Percentiles rank a stretch among this genome's conserved stretches.
phyloP scores from a whole-genome alignment of 148 eudicot species.

The Polygonum aviculare region DNA sequence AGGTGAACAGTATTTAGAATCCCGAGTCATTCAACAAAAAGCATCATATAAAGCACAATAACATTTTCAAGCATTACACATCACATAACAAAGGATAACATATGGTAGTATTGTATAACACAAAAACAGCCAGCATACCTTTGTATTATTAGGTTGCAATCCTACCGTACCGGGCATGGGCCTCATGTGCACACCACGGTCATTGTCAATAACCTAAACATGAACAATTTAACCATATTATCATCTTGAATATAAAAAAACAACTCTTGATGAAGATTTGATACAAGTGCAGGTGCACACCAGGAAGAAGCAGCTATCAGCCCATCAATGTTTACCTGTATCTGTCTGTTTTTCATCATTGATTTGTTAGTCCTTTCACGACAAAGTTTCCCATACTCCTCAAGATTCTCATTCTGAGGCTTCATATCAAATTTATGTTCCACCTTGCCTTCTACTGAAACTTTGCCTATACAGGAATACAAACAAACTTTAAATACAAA shows the following conservation, averaged over 20 bases:
- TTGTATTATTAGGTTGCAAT: conserved; percentile 43
- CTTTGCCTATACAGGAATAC: conserved; percentile 40
- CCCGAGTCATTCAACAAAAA: neutral
- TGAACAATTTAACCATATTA: conserved; percentile 1
- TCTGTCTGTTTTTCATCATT: conserved; percentile 89
- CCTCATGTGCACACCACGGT: conserved; percentile 89
- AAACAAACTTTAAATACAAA: neutral
- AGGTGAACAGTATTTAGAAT: neutral
- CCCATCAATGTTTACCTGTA: conserved; percentile 35
- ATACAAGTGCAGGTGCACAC: neutral
- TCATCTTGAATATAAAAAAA: neutral
- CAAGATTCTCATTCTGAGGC: conserved; percentile 78
- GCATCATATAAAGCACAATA: neutral
- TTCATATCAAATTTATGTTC: conserved; percentile 96
- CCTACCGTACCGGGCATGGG: conserved; percentile 99
- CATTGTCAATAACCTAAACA: conserved; percentile 77
- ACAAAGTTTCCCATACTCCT: conserved; percentile 87
- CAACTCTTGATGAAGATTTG: neutral
- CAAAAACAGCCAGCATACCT: conserved; percentile 35
- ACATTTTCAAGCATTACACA: neutral
- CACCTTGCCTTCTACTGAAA: conserved; percentile 82
- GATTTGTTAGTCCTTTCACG: conserved; percentile 94
- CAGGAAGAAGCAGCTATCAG: neutral
- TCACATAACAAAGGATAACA: neutral
- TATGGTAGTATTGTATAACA: neutral